A percentile compares a stretch with the other conserved stretches of the same genome.
phyloP scores from a whole-genome alignment of 441 rosid genomes.

The Pelargonium cotyledonis region DNA sequence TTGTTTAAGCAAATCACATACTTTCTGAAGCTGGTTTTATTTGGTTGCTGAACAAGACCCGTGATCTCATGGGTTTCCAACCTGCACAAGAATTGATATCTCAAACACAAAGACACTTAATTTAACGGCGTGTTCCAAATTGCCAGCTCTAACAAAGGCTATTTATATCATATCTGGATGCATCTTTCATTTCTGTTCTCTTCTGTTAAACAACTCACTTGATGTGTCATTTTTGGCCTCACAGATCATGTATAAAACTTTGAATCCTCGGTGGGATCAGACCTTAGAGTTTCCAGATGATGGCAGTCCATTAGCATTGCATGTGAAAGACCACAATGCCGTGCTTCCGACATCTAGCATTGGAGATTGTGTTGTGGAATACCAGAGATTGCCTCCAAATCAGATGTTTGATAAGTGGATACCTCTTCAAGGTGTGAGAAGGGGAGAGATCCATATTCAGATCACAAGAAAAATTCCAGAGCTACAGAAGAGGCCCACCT shows the following conservation, averaged over 20 bases:
- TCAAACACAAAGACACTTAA: too few relatives aligned
- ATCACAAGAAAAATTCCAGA: constrained; percentile 71
- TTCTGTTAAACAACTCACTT: background rate
- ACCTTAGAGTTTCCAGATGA: constrained; percentile 88
- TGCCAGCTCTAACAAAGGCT: too few relatives aligned
- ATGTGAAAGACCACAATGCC: constrained; percentile 84
- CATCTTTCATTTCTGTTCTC: background rate
- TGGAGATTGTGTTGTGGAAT: constrained; percentile 79
- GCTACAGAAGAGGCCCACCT: constrained; percentile 38
- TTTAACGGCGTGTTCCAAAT: too few relatives aligned
- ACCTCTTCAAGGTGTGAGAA: constrained; percentile 90
- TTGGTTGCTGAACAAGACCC: too few relatives aligned
- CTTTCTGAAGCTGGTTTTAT: too few relatives aligned
- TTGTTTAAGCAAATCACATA: too few relatives aligned
- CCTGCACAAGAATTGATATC: too few relatives aligned
- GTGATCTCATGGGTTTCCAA: too few relatives aligned
- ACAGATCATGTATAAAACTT: constrained; percentile 68
- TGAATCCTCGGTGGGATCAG: constrained; percentile 81
- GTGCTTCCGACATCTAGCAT: constrained; percentile 73
- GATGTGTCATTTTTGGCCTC: constrained; percentile 15
- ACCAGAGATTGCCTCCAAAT: constrained; percentile 75
- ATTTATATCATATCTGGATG: background rate
- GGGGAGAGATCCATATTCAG: constrained; percentile 76
- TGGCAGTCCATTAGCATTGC: constrained; percentile 63
- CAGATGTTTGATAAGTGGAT: constrained; percentile 87